Percentiles rank a stretch among this genome's conserved stretches.
Conservation (phyloP, 345 rosid species). For the Anacardium occidentale region DNA sequence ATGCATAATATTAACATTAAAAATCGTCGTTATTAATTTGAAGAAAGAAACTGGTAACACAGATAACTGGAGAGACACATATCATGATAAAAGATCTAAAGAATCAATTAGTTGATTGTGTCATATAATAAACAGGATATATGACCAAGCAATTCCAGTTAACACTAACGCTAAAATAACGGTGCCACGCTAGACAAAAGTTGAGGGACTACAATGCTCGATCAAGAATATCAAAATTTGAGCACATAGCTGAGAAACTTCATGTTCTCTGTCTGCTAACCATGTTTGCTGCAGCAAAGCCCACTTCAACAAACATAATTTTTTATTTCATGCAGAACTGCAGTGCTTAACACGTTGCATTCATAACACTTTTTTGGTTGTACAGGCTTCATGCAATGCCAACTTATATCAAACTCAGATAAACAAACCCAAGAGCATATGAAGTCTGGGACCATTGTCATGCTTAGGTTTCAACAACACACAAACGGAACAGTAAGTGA, state of each 20-base stretch:
- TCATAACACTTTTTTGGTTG: background rate
- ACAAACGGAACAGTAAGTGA: background rate
- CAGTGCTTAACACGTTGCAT: too few species aligned
- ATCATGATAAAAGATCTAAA: background rate
- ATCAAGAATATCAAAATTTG: background rate
- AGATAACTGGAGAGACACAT: background rate
- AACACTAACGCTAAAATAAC: background rate
- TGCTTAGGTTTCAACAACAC: background rate
- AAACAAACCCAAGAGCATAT: background rate
- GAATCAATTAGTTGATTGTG: background rate
- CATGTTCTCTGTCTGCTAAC: background rate
- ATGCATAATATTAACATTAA: background rate
- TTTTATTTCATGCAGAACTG: too few species aligned
- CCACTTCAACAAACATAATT: background rate
- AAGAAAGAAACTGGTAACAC: background rate
- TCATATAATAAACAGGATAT: background rate
- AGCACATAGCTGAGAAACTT: background rate
- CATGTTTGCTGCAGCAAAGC: background rate
- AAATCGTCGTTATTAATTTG: background rate
- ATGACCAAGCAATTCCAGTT: background rate
- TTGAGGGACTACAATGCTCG: background rate
- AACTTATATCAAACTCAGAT: background rate
- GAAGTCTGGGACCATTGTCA: background rate
- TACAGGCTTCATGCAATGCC: background rate
- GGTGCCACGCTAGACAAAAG: background rate